These are phyloP conservation scores for Pseudogymnoascus sp. DNA, from an alignment of 2,329 filamentous ascomycete species.

Conservation along the genomic window DNA sequence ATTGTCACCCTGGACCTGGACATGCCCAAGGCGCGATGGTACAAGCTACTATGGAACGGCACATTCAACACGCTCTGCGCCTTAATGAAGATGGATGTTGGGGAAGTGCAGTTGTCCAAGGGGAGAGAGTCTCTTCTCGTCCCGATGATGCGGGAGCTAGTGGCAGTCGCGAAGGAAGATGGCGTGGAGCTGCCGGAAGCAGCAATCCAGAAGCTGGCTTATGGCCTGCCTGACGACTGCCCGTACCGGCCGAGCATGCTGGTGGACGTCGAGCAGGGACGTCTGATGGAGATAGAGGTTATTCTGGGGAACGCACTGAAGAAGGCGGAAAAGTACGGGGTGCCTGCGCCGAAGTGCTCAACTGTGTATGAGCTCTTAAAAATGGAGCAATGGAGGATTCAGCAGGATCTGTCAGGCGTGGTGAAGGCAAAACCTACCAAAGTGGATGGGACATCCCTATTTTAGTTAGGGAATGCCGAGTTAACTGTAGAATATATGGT, in stretches of 20 bases:
- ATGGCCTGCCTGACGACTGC: conserved; percentile 1
- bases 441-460: neutral
- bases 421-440: neutral
- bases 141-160: conserved; percentile 25
- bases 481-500: neutral
- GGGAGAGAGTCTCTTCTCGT: conserved; percentile 24
- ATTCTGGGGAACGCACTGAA: conserved; percentile 49
- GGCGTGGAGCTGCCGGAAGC: conserved; percentile 19
- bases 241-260: conserved; percentile 38
- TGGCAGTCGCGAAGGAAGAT: conserved; percentile 18
- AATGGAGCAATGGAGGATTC: conserved; percentile 40
- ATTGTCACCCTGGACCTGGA: conserved; percentile 18
- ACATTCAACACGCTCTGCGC: conserved; percentile 21
- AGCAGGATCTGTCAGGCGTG: conserved; percentile 8
- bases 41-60: conserved; percentile 24
- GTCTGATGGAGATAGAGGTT: conserved; percentile 49
- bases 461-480: neutral
- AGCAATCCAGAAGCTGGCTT: conserved; percentile 12
- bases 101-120: conserved; percentile 15
- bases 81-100: conserved; percentile 17
- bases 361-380: conserved; percentile 48
- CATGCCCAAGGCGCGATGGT: conserved; percentile 20
- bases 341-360: conserved; percentile 47
- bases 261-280: conserved; percentile 46
- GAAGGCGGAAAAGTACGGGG: conserved; percentile 42